Conservation (phyloP, 306 rosid species). For the Rosa lucieae region DNA sequence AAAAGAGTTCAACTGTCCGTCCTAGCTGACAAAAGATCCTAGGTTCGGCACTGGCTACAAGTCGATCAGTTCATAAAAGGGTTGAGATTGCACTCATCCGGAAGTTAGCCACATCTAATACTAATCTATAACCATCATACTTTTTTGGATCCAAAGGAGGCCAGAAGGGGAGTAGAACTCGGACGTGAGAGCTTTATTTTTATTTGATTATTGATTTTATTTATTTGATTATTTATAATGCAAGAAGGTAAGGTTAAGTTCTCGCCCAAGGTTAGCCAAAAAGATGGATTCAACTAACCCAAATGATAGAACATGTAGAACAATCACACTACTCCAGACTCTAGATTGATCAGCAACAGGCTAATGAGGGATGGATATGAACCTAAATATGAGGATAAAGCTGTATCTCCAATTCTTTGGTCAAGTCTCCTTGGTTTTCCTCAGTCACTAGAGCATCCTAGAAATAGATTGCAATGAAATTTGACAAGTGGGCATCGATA, state of each 20-base stretch:
- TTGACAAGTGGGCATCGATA: neutral
- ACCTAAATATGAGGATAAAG: neutral
- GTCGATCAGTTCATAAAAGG: neutral
- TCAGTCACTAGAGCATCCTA: neutral
- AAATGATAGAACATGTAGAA: too few species aligned
- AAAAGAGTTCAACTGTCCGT: too few species aligned
- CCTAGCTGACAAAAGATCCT: neutral
- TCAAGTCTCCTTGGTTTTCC: neutral
- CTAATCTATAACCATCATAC: neutral
- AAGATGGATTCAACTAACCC: neutral
- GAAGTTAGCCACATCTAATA: neutral
- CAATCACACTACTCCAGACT: neutral
- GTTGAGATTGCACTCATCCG: neutral
- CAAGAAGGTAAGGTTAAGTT: neutral
- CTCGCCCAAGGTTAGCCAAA: neutral
- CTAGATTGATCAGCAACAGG: neutral
- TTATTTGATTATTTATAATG: neutral
- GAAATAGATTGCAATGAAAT: neutral
- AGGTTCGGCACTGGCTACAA: too few species aligned
- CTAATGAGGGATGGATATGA: neutral
- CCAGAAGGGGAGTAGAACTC: neutral
- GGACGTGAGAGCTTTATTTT: neutral
- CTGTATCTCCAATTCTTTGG: neutral
- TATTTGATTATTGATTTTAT: neutral
- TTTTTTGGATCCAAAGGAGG: neutral